Conservation (phyloP, 2,329 filamentous ascomycete genomes). For the Helicocarpus griseus region DNA sequence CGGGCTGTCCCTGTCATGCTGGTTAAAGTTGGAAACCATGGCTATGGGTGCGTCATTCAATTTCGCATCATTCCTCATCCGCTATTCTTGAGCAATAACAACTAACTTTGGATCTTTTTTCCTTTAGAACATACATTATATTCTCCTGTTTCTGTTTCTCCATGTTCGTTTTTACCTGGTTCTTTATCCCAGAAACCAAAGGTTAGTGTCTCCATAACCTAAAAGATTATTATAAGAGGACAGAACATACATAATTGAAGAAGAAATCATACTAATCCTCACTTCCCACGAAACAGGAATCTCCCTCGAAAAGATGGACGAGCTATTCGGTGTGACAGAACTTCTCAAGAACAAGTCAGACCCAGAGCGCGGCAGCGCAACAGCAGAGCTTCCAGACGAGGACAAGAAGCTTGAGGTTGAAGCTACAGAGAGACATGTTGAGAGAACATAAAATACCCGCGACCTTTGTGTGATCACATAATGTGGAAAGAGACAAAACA, state of each 20-base stretch:
- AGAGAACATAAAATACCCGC: not conserved
- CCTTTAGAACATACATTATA: constrained; percentile 57
- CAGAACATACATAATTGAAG: not conserved
- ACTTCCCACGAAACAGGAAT: constrained; percentile 20
- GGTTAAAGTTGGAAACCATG: constrained; percentile 39
- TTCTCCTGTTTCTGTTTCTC: constrained; percentile 56
- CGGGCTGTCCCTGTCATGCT: constrained; percentile 60
- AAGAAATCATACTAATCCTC: not conserved
- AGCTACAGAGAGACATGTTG: constrained; percentile 9
- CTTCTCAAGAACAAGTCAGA: constrained; percentile 20
- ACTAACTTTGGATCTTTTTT: constrained; percentile 28
- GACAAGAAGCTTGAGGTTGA: constrained; percentile 2
- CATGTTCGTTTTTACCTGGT: constrained; percentile 58
- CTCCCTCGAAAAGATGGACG: constrained; percentile 56
- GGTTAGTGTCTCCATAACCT: constrained; percentile 38
- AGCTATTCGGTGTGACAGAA: constrained; percentile 54
- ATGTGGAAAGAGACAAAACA: too few relatives aligned
- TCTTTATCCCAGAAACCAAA: constrained; percentile 65
- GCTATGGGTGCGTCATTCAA: constrained; percentile 39
- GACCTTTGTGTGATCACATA: too few relatives aligned
- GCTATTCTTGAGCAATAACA: not conserved
- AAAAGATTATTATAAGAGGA: not conserved
- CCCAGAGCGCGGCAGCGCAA: constrained; percentile 11
- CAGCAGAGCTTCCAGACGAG: too few relatives aligned
- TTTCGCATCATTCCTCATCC: not conserved